Evolutionary conservation across 2,329 filamentous ascomycete genomes (phyloP), one percentile per base, ranked within the genome.

Genomic region (Zelopaecilomyces penicillatus): DNA sequence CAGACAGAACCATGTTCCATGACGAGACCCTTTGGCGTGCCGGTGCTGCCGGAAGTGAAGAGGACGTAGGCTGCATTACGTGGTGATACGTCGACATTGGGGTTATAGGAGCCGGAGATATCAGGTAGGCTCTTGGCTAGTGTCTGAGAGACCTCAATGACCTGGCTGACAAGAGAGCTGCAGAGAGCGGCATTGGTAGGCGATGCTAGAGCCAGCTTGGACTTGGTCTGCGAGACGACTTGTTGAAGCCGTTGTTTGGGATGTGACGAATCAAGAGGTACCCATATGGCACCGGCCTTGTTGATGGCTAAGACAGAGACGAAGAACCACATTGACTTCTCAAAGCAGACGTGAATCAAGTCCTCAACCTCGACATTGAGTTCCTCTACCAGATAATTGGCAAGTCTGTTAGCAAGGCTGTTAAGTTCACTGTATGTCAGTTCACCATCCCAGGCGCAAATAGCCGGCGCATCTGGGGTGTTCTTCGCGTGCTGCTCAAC

Each of bases 11-110:
- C 34, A 34, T 54, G 52, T 11, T 49, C 47, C 34, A 50, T 44
- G 1, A 53, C 48, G 2, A 54, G 37, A 11, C 50, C 71, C 57
- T 74, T 76, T 1, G 73, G 73, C 26, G 60, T 58, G 4, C 73
- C 73, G 1, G 73, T 75, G 19, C 68, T 73, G 12, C 73, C 73
- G 6, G 71, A 74, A 27, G 73, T 76, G 50, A 74, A 76, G 55
- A 75, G 67, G 48, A 74, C 68, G 31, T 54, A 60, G 7, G 19
- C 30, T 8, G 39, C 30, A n/a, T 43, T 43, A 28, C 5, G 27
- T 12, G 44, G 26, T 6, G 30, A 35, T 3, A 46, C 34, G 5
- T 29, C 2, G 1, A 43, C 27, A 2, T 43, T 29, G 10, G 44
- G 44, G 4, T 32, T 12, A 3, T 31, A 11, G 26, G 12, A 6